Evolutionary conservation across 2,329 filamentous ascomycete genomes (phyloP), one percentile per base, ranked within the genome.

Genomic region (Fonsecaea nubica): DNA sequence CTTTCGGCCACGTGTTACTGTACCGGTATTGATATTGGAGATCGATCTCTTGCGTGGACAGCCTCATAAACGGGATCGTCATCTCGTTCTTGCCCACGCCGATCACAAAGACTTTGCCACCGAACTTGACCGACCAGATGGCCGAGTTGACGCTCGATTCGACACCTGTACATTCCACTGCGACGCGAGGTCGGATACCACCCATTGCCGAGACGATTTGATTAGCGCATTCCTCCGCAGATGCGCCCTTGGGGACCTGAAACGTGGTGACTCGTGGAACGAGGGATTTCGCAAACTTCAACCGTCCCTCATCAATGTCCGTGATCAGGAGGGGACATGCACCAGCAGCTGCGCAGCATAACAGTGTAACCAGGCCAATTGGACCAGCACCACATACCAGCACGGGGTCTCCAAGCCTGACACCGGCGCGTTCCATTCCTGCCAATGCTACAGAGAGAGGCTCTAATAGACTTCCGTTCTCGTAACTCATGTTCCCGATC

Each of bases 11-110:
- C 25, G 92, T 97, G 83, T 98, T 97, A 82, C 86, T 87, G 83
- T 98, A 98, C 68, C 95, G 88, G 83, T 98, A 98, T 83, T 98
- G 94, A 80, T 97, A 95, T 81, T 96, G 92, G 67, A 98, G 84
- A 80, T 98, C 94, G 73, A 98, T 91, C 82, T 98, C 95, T 70
- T 92, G 87, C 5, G 93, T 94, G 74, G 90, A 94, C 65, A 94
- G 86, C 59, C 92, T 84, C 94, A 97, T 97, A 79, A 98, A 98
- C 33, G 94, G 94, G 70, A 98, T 90, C 80, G 87, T 92, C 83
- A 98, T 95, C 83, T 97, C 92, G 78, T 95, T 93, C 85, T 91
- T 94, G 72, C 94, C 95, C 2, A 98, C 93, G 48, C 94, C 94
- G 72, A 97, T 96, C 70, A 98, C 90, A 76, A 98, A 98, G 62